Percentiles rank a stretch among this genome's conserved stretches.
Evolutionary conservation across 352 stramenopile species (phyloP).

Genomic region (Phytophthora fragariaefolia): DNA sequence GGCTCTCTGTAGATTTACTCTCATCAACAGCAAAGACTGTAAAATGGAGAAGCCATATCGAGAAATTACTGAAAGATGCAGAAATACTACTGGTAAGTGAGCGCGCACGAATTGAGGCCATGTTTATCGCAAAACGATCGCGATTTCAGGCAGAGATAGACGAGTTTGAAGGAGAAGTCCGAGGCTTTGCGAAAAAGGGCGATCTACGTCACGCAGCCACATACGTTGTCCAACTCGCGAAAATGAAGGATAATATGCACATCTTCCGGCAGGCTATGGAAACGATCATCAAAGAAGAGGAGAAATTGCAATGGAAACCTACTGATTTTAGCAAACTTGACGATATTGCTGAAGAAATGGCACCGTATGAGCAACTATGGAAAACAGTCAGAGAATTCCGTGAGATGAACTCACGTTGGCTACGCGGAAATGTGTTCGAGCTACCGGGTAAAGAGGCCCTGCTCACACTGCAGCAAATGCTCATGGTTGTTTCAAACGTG

Average conservation of each 20-base stretch:
- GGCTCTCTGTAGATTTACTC: conserved; percentile 52
- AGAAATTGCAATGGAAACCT: conserved; percentile 70
- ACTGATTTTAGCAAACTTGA: conserved; percentile 80
- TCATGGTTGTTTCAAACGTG: conserved; percentile 51
- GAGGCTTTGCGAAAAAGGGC: conserved; percentile 76
- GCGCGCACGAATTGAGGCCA: conserved; percentile 67
- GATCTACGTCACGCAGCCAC: conserved; percentile 77
- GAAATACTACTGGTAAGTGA: conserved; percentile 64
- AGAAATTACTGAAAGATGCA: conserved; percentile 57
- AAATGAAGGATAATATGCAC: conserved; percentile 72
- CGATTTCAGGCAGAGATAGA: conserved; percentile 79
- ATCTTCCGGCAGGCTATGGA: conserved; percentile 67
- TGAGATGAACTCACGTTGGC: conserved; percentile 69
- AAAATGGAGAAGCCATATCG: conserved; percentile 68
- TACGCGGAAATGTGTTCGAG: conserved; percentile 75
- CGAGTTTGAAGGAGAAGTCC: conserved; percentile 75
- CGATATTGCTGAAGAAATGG: conserved; percentile 75
- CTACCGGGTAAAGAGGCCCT: conserved; percentile 61
- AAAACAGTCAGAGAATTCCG: conserved; percentile 74
- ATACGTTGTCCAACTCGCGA: conserved; percentile 76
- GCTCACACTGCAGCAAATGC: conserved; percentile 62
- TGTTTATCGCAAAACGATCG: conserved; percentile 73
- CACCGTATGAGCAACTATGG: conserved; percentile 82
- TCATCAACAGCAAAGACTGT: conserved; percentile 70
- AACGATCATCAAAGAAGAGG: conserved; percentile 63